Evolutionary conservation across 1,284 basidiomycete species (phyloP).

Genomic region (Rhodofomes roseus): DNA sequence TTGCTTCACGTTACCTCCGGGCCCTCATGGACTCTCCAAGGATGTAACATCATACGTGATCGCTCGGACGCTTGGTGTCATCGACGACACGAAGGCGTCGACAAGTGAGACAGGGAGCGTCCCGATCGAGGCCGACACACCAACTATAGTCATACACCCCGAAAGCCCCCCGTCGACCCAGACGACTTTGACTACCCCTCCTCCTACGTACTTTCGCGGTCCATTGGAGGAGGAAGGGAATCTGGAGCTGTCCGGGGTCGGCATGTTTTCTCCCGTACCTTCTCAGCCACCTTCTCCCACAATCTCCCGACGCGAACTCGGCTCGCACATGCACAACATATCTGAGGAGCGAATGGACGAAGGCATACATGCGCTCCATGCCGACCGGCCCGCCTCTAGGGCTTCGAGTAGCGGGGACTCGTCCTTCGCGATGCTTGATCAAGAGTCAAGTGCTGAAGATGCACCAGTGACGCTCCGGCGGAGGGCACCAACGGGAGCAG

Average conservation of each 20-base stretch:
- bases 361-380: conserved; percentile 4
- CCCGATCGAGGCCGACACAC: conserved; percentile 9
- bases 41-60: conserved; percentile 79
- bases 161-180: conserved; percentile 1
- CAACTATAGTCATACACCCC: conserved; percentile 22
- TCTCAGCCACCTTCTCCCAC: conserved; percentile 65
- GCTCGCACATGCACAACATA: conserved; percentile 16
- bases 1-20: neutral
- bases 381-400: conserved; percentile 12
- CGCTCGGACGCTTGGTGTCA: conserved; percentile 75
- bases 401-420: conserved; percentile 27
- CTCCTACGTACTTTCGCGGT: conserved; percentile 40
- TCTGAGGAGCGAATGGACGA: conserved; percentile 9
- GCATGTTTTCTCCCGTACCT: conserved; percentile 64
- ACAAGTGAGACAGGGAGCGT: conserved; percentile 40
- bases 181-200: conserved; percentile 15
- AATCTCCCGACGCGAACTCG: conserved; percentile 32
- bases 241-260: conserved; percentile 61
- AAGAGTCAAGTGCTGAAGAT: conserved; percentile 31
- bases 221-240: conserved; percentile 43
- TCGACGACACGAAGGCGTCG: conserved; percentile 66
- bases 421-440: conserved; percentile 30
- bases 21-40: conserved; percentile 33
- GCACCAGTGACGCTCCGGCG: conserved; percentile 19
- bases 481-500: conserved; percentile 6